phyloP scores from a whole-genome alignment of 2,329 filamentous ascomycete genomes.

The Xylariomycetidae sp. region DNA sequence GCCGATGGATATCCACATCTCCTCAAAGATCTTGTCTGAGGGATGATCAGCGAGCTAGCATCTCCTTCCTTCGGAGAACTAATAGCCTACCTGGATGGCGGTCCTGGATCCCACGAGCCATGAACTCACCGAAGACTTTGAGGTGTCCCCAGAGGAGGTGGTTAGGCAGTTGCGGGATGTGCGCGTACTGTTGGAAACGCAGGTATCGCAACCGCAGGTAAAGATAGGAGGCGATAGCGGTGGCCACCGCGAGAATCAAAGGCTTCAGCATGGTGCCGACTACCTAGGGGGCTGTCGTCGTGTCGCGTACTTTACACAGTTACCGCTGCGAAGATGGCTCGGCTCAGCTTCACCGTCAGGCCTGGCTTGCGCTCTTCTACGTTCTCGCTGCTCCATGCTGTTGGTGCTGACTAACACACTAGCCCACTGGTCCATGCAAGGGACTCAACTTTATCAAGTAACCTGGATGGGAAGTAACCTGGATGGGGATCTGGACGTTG shows the following conservation, averaged over 20 bases:
- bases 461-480: no score
- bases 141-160: conserved; percentile 12
- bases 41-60: conserved; percentile 1
- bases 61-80: neutral
- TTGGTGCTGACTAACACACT: no score
- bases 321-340: no score
- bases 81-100: conserved; percentile 10
- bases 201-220: conserved; percentile 10
- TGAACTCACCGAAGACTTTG: conserved; percentile 16
- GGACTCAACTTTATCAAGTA: no score
- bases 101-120: conserved; percentile 27
- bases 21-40: conserved; percentile 14
- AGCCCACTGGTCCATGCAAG: no score
- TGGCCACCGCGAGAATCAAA: conserved; percentile 5
- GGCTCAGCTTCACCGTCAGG: no score
- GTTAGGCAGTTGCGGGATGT: conserved; percentile 11
- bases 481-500: no score
- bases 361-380: no score
- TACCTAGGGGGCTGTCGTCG: no score
- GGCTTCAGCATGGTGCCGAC: conserved; percentile 11
- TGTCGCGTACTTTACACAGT: no score
- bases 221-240: conserved; percentile 7
- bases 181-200: conserved; percentile 11
- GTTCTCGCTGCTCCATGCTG: no score
- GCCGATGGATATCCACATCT: conserved; percentile 14